phyloP scores from a whole-genome alignment of 495 filamentous ascomycete genomes.

The Trichoderma virens region DNA sequence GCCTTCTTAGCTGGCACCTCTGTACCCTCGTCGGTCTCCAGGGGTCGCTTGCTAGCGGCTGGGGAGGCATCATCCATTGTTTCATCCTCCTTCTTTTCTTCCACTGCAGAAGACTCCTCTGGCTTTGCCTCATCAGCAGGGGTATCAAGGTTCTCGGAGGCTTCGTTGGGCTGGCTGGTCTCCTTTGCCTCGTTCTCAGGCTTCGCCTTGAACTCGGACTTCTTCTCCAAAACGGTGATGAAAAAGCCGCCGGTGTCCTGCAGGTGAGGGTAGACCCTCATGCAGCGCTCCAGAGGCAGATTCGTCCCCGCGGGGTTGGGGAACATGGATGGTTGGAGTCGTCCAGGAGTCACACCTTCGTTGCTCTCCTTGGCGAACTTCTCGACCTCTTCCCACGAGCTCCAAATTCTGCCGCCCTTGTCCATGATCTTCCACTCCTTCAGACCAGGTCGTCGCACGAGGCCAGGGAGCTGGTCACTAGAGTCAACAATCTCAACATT shows the following conservation, averaged over 20 bases:
- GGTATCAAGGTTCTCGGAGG: conserved; percentile 9
- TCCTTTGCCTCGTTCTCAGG: conserved; percentile 54
- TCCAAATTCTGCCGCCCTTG: conserved; percentile 67
- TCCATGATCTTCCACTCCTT: conserved; percentile 83
- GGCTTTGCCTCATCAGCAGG: conserved; percentile 16
- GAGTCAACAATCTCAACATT: conserved; percentile 82
- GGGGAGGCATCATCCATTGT: conserved; percentile 17
- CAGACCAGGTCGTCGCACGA: conserved; percentile 69
- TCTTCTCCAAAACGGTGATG: conserved; percentile 90
- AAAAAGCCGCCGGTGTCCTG: conserved; percentile 98
- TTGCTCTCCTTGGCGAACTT: conserved; percentile 49
- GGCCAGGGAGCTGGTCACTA: conserved; percentile 60
- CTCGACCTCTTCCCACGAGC: conserved; percentile 68
- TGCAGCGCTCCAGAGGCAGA: conserved; percentile 80
- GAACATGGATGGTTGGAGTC: conserved; percentile 76
- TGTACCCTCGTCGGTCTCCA: conserved; percentile 19
- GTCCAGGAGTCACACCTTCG: conserved; percentile 45
- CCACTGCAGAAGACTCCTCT: conserved; percentile 11
- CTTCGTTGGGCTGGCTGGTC: conserved; percentile 35
- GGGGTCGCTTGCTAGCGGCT: conserved; percentile 3
- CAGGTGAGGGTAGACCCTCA: conserved; percentile 87
- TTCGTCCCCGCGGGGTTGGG: conserved; percentile 43
- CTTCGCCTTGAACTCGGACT: conserved; percentile 74
- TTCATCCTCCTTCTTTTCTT: conserved; percentile 28
- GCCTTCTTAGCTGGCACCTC: conserved; percentile 19